Evolutionary conservation across 2,329 filamentous ascomycete genomes (phyloP), one percentile per base, ranked within the genome.

Genomic region (Penicillium sp.): DNA sequence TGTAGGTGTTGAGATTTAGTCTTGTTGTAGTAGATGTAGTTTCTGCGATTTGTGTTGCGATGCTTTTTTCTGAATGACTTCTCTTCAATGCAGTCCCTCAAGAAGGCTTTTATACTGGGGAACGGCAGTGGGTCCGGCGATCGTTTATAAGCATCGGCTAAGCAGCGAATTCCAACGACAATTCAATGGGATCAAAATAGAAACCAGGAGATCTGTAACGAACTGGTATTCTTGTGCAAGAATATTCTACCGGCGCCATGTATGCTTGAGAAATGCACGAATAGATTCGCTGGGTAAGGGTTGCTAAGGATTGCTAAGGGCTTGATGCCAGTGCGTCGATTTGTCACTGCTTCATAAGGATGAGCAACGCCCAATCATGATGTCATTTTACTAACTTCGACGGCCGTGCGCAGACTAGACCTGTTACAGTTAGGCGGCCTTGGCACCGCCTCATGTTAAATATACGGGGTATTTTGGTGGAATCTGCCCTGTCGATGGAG

Each of bases 111-210:
- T 55, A 55, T 55, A 55, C 38, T 55, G 13, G 13, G 13, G 17
- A 15, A 30, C 17, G 26, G 26, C 4, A 11, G 52, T 41, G 52
- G 38, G 52, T 44, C 35, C 7, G 11, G 38, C 1, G 23, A 41
- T 13, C 44, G 11, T 55, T 55, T 55, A 55, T 55, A 44, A 55
- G 41, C 52, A 55, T 55, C 21, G 52, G 41, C 15, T 55, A 55
- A 55, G 52, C 52, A 55, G 35, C 35, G 35, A 41, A 41, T 5
- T 41, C 35, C 26, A 26, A 26, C 26, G 26, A 26, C 26, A 26
- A 6, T 26, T 26, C 26, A 26, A 41, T 6, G 13, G 15, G 35
- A 11, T 41, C 11, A 15, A 5, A 41, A 41, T 41, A 41, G 35
- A 41, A 41, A 13, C 13, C 13, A 2, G 15, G 35, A 3, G 15